These are phyloP conservation scores for Leccinum solheimii DNA, from an alignment of 1,284 basidiomycete genomes.

Conservation along the genomic window DNA sequence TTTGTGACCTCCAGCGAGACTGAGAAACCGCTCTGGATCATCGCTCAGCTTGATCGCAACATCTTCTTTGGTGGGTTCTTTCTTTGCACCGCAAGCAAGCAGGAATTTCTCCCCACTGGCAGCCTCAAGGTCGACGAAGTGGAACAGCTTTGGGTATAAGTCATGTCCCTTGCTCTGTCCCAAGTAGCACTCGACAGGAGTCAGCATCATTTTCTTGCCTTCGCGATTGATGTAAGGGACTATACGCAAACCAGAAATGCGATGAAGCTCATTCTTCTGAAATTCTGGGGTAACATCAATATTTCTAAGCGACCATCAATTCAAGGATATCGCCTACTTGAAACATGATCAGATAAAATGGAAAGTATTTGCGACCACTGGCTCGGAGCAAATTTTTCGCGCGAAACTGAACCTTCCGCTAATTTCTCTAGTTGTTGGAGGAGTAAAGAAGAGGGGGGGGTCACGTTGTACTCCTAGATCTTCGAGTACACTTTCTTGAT, in stretches of 20 bases:
- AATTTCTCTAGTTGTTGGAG: slow-evolving; percentile 50
- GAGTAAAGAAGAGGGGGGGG: slow-evolving; percentile 63
- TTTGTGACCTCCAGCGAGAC: too few relatives aligned
- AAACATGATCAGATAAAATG: slow-evolving; percentile 1
- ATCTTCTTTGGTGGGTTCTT: too few relatives aligned
- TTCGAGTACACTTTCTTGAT: slow-evolving; percentile 46
- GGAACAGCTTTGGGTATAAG: too few relatives aligned
- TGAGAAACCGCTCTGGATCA: too few relatives aligned
- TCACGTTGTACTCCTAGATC: slow-evolving; percentile 75
- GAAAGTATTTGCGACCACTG: background rate
- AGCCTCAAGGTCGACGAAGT: too few relatives aligned
- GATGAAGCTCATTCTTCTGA: background rate
- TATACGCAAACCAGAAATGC: background rate
- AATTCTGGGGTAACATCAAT: background rate
- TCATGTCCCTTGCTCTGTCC: too few relatives aligned
- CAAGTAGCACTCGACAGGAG: too few relatives aligned
- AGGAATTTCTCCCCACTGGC: too few relatives aligned
- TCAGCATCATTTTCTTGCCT: background rate
- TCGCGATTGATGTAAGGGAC: background rate
- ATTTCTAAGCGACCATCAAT: too few relatives aligned
- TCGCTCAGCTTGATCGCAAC: too few relatives aligned
- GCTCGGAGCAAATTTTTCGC: background rate
- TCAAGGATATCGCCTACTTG: too few relatives aligned
- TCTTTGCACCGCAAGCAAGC: too few relatives aligned
- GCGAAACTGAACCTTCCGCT: background rate